phyloP scores from a whole-genome alignment of 768 basidiomycete genomes.

The Pleurotus salmoneostramineus region DNA sequence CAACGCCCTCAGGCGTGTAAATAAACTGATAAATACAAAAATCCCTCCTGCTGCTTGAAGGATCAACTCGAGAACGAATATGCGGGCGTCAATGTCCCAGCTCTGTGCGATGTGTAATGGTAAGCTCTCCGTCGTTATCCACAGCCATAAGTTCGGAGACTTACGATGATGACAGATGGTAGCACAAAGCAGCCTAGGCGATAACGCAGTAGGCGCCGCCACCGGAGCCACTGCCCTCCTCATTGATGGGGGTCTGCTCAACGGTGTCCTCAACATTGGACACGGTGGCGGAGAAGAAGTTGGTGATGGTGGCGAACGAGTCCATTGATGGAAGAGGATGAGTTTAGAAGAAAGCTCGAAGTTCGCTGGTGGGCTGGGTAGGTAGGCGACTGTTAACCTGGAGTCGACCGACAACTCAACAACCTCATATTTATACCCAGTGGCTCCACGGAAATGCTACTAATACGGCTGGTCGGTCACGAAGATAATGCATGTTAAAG shows the following conservation, averaged over 20 bases:
- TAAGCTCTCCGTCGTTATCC: not conserved
- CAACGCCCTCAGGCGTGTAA: slow-evolving; percentile 3
- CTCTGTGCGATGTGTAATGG: not conserved
- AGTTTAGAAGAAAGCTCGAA: not conserved
- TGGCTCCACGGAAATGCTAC: not conserved
- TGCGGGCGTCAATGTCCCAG: not conserved
- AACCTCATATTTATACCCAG: not conserved
- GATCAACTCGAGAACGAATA: not conserved
- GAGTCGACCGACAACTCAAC: not conserved
- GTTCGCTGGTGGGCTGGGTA: not conserved
- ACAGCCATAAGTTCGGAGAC: not conserved
- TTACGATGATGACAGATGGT: not conserved
- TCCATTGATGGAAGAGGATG: slow-evolving; percentile 8
- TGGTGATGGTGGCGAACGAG: slow-evolving; percentile 3
- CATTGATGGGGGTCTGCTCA: slow-evolving; percentile 5
- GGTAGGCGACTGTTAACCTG: not conserved
- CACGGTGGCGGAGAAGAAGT: slow-evolving; percentile 8
- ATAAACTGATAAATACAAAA: not conserved
- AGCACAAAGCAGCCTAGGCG: not conserved
- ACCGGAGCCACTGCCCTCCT: slow-evolving; percentile 3
- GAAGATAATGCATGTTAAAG: not conserved
- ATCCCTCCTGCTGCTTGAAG: not conserved
- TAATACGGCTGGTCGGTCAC: not conserved
- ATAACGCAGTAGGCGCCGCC: slow-evolving; percentile 8
- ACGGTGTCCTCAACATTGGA: slow-evolving; percentile 3